These are phyloP conservation scores for Leptographium radiaticola DNA, from an alignment of 2,329 filamentous ascomycete species.

Conservation along the genomic window DNA sequence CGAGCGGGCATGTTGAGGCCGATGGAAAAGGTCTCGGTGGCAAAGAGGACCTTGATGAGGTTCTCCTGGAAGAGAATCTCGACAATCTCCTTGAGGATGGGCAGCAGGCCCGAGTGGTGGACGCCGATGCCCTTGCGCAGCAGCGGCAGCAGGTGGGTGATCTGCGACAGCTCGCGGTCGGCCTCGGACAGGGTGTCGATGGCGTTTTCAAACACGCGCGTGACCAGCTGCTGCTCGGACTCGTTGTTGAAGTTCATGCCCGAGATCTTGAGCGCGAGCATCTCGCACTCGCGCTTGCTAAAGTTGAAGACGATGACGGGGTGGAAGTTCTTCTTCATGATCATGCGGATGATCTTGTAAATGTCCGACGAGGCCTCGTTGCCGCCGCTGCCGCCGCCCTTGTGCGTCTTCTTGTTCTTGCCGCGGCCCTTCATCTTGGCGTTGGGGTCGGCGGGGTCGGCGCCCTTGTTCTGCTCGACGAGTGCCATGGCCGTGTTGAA, in stretches of 20 bases:
- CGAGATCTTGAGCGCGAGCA: constrained; percentile 75
- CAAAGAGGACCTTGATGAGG: constrained; percentile 93
- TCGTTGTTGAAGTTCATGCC: constrained; percentile 90
- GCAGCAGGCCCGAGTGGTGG: constrained; percentile 88
- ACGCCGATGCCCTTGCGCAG: constrained; percentile 88
- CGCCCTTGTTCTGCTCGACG: constrained; percentile 77
- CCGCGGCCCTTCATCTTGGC: constrained; percentile 77
- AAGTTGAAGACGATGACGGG: constrained; percentile 99
- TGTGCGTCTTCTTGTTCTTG: constrained; percentile 84
- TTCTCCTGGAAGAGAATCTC: constrained; percentile 98
- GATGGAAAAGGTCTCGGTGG: constrained; percentile 97
- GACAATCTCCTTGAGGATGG: constrained; percentile 95
- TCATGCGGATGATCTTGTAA: constrained; percentile 97
- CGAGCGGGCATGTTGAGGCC: constrained; percentile 98
- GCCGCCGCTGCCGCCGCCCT: constrained; percentile 63
- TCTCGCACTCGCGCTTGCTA: constrained; percentile 93
- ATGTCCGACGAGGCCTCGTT: constrained; percentile 63
- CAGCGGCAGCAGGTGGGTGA: constrained; percentile 77
- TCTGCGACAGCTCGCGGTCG: constrained; percentile 79
- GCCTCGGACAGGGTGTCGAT: constrained; percentile 88
- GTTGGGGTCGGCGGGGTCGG: constrained; percentile 65
- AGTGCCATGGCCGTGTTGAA: constrained; percentile 92
- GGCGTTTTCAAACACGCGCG: constrained; percentile 85
- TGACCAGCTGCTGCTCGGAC: constrained; percentile 87
- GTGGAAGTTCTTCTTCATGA: constrained; percentile 94